Percentiles rank a stretch among this genome's conserved stretches.
These are phyloP conservation scores for Carallia brachiata DNA, from an alignment of 345 rosid species.

Conservation along the genomic window DNA sequence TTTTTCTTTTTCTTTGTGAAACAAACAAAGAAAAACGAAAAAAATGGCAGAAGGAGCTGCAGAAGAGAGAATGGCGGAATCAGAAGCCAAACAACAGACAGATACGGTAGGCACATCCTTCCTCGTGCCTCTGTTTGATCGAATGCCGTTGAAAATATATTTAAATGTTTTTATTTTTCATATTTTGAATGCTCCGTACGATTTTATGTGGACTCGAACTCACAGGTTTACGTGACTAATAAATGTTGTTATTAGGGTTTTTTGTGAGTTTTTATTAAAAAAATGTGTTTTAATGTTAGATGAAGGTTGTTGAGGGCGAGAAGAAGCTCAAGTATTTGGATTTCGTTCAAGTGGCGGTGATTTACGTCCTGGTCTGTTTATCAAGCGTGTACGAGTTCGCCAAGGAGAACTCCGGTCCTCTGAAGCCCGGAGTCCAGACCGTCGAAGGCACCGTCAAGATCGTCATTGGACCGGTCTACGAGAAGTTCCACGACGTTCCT, in stretches of 20 bases:
- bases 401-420: constrained; percentile 76
- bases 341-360: constrained; percentile 49
- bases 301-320: constrained; percentile 29
- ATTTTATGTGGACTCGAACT: neutral
- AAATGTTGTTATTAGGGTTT: no score
- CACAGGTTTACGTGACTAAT: no score
- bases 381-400: constrained; percentile 54
- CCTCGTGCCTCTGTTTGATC: neutral
- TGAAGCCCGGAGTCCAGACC: constrained; percentile 57
- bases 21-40: no score
- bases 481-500: constrained; percentile 55
- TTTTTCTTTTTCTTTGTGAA: no score
- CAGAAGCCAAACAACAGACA: constrained; percentile 20
- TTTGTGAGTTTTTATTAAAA: no score
- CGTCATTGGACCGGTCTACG: constrained; percentile 63
- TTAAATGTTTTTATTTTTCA: neutral
- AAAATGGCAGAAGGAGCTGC: neutral
- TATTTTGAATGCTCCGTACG: neutral
- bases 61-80: constrained; percentile 26
- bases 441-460: constrained; percentile 55
- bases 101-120: constrained; percentile 13
- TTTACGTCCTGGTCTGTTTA: constrained; percentile 44
- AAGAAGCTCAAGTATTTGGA: constrained; percentile 57
- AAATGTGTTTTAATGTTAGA: neutral
- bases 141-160: no score